Conservation (phyloP, 139 green algal species). For the Picochlorum sp. region DNA sequence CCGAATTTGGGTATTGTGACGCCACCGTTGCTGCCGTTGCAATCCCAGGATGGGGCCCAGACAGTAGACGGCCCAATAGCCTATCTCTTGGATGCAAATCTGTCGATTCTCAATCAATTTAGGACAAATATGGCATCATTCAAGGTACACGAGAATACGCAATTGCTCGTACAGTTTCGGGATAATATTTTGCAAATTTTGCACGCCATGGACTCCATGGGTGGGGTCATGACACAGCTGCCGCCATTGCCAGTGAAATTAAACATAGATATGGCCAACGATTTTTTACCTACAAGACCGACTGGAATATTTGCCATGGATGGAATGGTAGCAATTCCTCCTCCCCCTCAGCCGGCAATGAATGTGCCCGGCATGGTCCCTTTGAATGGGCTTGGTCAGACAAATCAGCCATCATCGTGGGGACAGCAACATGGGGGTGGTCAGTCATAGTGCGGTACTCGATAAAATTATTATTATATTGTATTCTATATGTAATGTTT, state of each 20-base stretch:
- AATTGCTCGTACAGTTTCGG: constrained; percentile 65
- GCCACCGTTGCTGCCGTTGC: not conserved
- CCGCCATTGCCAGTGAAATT: constrained; percentile 63
- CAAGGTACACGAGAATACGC: constrained; percentile 72
- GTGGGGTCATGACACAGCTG: constrained; percentile 72
- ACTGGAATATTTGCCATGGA: constrained; percentile 4
- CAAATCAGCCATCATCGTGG: not conserved
- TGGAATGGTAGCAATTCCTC: constrained; percentile 13
- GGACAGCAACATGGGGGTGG: not conserved
- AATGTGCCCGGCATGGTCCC: constrained; percentile 34
- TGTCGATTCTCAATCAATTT: constrained; percentile 52
- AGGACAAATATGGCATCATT: constrained; percentile 38
- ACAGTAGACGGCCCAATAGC: constrained; percentile 22
- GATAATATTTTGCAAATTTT: constrained; percentile 77
- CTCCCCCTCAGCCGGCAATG: constrained; percentile 20
- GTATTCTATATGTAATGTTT: constrained; percentile 3
- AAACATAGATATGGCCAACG: constrained; percentile 60
- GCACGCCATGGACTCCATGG: constrained; percentile 57
- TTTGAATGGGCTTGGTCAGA: constrained; percentile 3
- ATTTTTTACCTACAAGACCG: constrained; percentile 39
- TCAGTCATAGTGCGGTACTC: not conserved
- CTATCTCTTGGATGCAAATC: constrained; percentile 49
- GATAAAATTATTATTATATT: constrained; percentile 2
- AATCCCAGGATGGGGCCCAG: not conserved
- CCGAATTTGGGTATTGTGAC: constrained; percentile 1